Base-by-base conservation (phyloP, 495 filamentous ascomycete species). In the Friedmanniomyces endolithicus region DNA sequence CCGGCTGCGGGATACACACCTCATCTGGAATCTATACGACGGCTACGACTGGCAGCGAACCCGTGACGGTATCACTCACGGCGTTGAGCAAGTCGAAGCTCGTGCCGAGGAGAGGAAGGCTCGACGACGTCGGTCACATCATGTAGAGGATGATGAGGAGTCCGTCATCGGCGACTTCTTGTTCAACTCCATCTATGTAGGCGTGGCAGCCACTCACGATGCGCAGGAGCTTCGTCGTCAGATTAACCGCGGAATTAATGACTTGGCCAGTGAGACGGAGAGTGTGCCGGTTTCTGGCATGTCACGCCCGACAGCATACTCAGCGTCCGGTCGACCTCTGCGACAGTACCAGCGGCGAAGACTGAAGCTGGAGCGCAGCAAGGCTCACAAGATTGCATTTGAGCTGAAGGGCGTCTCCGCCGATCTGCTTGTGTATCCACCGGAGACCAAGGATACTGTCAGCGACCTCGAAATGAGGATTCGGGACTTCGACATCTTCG, bases 151-250 rank as follows among this genome's bases (percentile, higher is more conserved):
- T 29, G 88, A 95, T 22, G 80, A 87, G 39, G 87, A 88, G 62
- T 84, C 84, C 1, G 83, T 90, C 16, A 94, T 97, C 67, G 89
- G 84, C 0, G 92, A 97, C 65, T 94, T 89, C 63, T 76, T 99
- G 20, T 99, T 99, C 78, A 96, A 97, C 62, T 97, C 92, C 0
- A 95, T 99, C 47, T 99, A 96, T 70, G 94, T 99, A 52, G 90
- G 86, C 20, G 87, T 99, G 44, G 84, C 89, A 2, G 77, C 85
- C 17, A 94, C 89, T 59, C 80, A 82, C 47, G 90, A 96, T 64
- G 87, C 88, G 8, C 75, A 75, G 11, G 87, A 94, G 33, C 75
- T 97, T 16, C 73, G 84, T 11, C 79, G 78, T 25, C 86, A 86
- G 46, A 90, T 99, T 67, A 95, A 94, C 66, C 80, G 83, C 43